A percentile compares a stretch with the other conserved stretches of the same genome.
phyloP scores from a whole-genome alignment of 805 yeast genomes.

The Pichia heedii region DNA sequence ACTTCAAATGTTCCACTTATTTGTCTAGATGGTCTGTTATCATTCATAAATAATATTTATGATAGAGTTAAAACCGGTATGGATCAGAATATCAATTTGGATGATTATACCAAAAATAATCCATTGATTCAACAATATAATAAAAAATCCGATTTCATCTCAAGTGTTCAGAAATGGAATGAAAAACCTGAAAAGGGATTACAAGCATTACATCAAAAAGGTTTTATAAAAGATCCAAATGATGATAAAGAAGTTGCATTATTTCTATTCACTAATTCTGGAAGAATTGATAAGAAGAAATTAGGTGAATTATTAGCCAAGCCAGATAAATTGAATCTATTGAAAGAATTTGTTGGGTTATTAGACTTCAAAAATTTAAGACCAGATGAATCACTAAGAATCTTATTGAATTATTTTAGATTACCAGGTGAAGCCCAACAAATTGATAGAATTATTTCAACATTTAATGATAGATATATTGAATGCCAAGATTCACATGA shows the following conservation, averaged over 20 bases:
- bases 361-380: conserved; percentile 73
- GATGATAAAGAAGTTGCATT: conserved; percentile 58
- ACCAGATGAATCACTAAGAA: conserved; percentile 88
- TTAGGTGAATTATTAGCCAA: conserved; percentile 83
- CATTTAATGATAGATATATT: conserved; percentile 75
- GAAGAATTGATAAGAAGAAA: conserved; percentile 76
- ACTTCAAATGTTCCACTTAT: conserved; percentile 89
- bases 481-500: conserved; percentile 37
- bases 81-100: conserved; percentile 18
- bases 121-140: conserved; percentile 34
- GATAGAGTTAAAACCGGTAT: conserved; percentile 35
- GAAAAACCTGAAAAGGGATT: conserved; percentile 73
- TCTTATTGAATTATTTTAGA: conserved; percentile 73
- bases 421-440: conserved; percentile 97
- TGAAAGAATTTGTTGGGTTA: conserved; percentile 54
- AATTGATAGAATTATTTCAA: conserved; percentile 84
- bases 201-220: conserved; percentile 49
- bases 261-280: conserved; percentile 70
- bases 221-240: conserved; percentile 43
- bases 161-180: conserved; percentile 69
- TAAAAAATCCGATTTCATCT: conserved; percentile 66
- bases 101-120: conserved; percentile 14
- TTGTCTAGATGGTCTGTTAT: conserved; percentile 79
- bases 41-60: conserved; percentile 56
- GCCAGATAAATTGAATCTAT: conserved; percentile 50